phyloP scores from a whole-genome alignment of 768 basidiomycete species.

The Russula abietina region DNA sequence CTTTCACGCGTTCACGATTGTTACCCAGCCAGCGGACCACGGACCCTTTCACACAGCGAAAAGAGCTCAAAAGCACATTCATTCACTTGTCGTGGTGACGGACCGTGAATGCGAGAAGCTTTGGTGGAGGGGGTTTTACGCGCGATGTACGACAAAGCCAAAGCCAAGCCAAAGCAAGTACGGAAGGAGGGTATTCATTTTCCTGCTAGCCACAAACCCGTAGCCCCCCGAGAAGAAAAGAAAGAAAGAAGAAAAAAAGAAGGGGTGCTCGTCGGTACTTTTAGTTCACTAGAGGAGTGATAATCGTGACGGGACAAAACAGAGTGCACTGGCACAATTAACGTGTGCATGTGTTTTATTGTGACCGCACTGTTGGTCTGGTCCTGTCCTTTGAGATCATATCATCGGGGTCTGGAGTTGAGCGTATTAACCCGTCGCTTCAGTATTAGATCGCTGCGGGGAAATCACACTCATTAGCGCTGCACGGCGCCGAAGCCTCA shows the following conservation, averaged over 20 bases:
- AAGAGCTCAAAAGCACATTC: conserved; percentile 13
- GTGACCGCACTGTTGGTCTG: neutral
- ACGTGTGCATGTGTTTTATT: neutral
- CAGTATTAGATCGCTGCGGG: neutral
- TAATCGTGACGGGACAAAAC: neutral
- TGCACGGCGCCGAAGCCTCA: conserved; percentile 4
- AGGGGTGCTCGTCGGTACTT: neutral
- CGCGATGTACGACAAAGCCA: neutral
- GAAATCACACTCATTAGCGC: neutral
- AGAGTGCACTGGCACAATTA: neutral
- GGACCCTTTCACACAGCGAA: conserved; percentile 15
- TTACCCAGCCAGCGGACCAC: neutral
- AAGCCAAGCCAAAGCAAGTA: neutral
- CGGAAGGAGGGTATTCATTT: neutral
- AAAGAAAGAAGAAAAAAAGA: neutral
- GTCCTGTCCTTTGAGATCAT: neutral
- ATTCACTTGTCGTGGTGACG: neutral
- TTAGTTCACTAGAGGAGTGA: neutral
- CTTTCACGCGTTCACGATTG: neutral
- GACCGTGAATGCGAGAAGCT: neutral
- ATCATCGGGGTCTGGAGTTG: neutral
- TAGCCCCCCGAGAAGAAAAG: too few species aligned
- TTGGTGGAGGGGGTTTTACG: neutral
- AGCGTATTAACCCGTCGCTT: neutral
- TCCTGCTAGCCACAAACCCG: neutral